Evolutionary conservation across 257 asterid genomes (phyloP).

Genomic region (Paulownia fortunei): DNA sequence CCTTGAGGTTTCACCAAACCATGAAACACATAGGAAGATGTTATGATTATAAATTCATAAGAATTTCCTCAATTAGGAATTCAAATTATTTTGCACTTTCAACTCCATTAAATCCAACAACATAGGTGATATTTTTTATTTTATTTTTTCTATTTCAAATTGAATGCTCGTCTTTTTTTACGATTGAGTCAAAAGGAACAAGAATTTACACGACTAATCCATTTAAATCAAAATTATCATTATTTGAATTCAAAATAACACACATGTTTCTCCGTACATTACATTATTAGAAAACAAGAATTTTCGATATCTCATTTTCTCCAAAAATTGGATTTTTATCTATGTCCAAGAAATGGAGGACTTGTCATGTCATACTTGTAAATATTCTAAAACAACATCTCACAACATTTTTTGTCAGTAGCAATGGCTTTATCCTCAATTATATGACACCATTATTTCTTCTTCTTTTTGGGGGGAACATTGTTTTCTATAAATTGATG

Average conservation of each 20-base stretch:
- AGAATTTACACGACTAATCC: too few species aligned
- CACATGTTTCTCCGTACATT: too few species aligned
- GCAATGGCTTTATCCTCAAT: constrained; percentile 33
- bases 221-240: too few species aligned
- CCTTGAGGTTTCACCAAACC: constrained; percentile 18
- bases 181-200: too few species aligned
- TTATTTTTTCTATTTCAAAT: too few species aligned
- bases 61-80: not conserved
- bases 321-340: not conserved
- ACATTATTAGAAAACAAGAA: not conserved
- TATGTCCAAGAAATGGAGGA: constrained; percentile 12
- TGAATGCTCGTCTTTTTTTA: too few species aligned
- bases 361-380: constrained; percentile 16
- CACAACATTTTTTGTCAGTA: constrained; percentile 27
- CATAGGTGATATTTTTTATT: too few species aligned
- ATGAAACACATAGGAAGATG: not conserved
- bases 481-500: not conserved
- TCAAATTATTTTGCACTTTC: not conserved
- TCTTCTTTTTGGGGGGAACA: not conserved
- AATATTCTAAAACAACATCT: not conserved
- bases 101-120: too few species aligned
- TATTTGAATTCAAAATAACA: too few species aligned
- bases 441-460: constrained; percentile 13
- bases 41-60: not conserved
- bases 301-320: not conserved